Percentiles rank a stretch among this genome's conserved stretches.
These are phyloP conservation scores for Aegle marmelos DNA, from an alignment of 345 rosid species.

Conservation along the genomic window DNA sequence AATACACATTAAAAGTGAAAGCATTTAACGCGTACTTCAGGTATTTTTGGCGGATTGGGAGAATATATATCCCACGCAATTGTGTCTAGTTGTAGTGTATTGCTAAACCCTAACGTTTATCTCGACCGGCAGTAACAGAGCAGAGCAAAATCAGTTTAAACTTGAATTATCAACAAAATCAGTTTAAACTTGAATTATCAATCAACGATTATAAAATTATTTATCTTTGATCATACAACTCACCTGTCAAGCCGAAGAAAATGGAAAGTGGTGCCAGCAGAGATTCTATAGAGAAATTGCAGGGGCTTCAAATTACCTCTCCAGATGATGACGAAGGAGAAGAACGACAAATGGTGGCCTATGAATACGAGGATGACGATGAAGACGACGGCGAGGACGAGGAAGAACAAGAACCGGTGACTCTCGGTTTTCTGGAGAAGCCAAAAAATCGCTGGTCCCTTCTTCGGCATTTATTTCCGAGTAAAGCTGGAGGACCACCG, in stretches of 20 bases:
- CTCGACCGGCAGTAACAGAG: neutral
- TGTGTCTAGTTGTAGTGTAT: too few species aligned
- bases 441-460: conserved; percentile 57
- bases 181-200: neutral
- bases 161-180: neutral
- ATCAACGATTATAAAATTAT: neutral
- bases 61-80: too few species aligned
- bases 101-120: neutral
- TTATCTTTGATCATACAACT: neutral
- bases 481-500: conserved; percentile 87
- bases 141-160: neutral
- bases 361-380: conserved; percentile 33
- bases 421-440: conserved; percentile 69
- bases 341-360: conserved; percentile 18
- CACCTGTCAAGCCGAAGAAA: neutral
- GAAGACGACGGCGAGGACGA: conserved; percentile 57
- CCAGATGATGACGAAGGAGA: conserved; percentile 50
- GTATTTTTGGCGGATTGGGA: too few species aligned
- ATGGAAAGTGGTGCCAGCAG: conserved; percentile 34
- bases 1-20: too few species aligned
- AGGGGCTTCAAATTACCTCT: conserved; percentile 53
- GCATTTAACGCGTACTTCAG: too few species aligned
- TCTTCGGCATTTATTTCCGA: conserved; percentile 76
- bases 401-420: conserved; percentile 54
- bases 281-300: conserved; percentile 50